Evolutionary conservation across 164 flowering plant genomes (phyloP).

Genomic region (Litsea cubeba): DNA sequence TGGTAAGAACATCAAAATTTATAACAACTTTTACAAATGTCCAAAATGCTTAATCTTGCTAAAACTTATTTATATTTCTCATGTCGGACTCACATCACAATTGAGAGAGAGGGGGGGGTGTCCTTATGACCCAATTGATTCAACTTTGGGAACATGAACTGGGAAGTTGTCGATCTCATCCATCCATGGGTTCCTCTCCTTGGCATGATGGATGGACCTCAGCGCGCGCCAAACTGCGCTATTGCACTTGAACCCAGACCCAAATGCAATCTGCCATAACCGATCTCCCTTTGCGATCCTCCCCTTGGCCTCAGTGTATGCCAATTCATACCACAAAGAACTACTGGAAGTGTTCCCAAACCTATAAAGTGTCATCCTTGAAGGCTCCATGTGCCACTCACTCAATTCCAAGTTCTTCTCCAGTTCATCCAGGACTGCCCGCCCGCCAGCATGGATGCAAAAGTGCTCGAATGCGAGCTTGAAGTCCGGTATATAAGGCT

Average conservation of each 20-base stretch:
- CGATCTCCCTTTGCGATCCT: slow-evolving; percentile 60
- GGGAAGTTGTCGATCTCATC: slow-evolving; percentile 61
- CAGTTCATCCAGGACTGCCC: slow-evolving; percentile 70
- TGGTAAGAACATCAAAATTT: too few relatives aligned
- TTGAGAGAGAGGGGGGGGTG: too few relatives aligned
- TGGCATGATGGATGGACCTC: slow-evolving; percentile 40
- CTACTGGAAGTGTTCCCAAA: slow-evolving; percentile 76
- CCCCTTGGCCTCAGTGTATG: slow-evolving; percentile 60
- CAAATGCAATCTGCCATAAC: slow-evolving; percentile 72
- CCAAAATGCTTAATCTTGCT: too few relatives aligned
- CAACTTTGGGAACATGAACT: slow-evolving; percentile 49
- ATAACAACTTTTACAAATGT: too few relatives aligned
- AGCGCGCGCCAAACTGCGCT: slow-evolving; percentile 70
- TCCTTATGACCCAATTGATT: slow-evolving; percentile 9
- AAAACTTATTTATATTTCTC: too few relatives aligned
- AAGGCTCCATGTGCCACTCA: slow-evolving; percentile 80
- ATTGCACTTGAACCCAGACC: slow-evolving; percentile 75
- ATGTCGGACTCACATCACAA: too few relatives aligned
- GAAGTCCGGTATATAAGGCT: slow-evolving; percentile 75
- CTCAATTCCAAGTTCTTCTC: slow-evolving; percentile 67
- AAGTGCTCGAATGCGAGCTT: slow-evolving; percentile 83
- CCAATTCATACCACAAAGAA: slow-evolving; percentile 77
- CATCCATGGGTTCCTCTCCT: slow-evolving; percentile 73
- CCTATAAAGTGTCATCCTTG: slow-evolving; percentile 61
- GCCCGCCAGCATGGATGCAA: slow-evolving; percentile 80